phyloP scores from a whole-genome alignment of 768 basidiomycete genomes.

The Kwoniella botswanensis region DNA sequence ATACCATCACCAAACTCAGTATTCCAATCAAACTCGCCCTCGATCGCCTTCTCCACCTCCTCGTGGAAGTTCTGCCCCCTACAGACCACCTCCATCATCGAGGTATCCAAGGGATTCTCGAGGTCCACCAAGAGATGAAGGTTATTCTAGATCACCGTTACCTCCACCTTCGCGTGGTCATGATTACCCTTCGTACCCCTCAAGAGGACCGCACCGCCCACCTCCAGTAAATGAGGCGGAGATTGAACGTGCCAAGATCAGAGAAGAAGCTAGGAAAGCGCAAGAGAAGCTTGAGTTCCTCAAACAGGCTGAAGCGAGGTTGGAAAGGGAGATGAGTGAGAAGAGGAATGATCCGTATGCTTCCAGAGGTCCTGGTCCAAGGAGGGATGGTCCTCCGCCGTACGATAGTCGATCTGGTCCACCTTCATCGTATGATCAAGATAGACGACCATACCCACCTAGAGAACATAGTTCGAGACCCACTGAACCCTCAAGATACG shows the following conservation, averaged over 20 bases:
- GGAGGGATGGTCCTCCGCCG: neutral
- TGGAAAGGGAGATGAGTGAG: conserved; percentile 18
- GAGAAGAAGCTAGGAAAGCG: conserved; percentile 19
- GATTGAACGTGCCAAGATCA: conserved; percentile 11
- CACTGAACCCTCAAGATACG: neutral
- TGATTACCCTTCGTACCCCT: conserved; percentile 4
- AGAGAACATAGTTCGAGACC: neutral
- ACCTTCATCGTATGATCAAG: neutral
- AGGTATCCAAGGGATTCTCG: neutral
- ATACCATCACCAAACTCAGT: neutral
- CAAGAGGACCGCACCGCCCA: neutral
- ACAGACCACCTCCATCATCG: neutral
- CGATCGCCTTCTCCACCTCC: conserved; percentile 16
- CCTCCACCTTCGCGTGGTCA: neutral
- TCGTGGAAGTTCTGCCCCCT: neutral
- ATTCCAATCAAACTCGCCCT: conserved; percentile 2
- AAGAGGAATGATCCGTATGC: neutral
- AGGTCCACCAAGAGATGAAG: neutral
- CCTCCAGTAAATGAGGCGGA: conserved; percentile 8
- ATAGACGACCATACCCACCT: neutral
- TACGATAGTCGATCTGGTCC: neutral
- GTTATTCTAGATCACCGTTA: neutral
- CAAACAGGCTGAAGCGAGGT: conserved; percentile 25
- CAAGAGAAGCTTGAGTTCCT: conserved; percentile 20
- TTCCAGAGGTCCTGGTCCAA: conserved; percentile 1